Percentiles rank a stretch among this genome's conserved stretches.
Evolutionary conservation across 2,329 filamentous ascomycete species (phyloP).

Genomic region (Sporothrix brasiliensis): DNA sequence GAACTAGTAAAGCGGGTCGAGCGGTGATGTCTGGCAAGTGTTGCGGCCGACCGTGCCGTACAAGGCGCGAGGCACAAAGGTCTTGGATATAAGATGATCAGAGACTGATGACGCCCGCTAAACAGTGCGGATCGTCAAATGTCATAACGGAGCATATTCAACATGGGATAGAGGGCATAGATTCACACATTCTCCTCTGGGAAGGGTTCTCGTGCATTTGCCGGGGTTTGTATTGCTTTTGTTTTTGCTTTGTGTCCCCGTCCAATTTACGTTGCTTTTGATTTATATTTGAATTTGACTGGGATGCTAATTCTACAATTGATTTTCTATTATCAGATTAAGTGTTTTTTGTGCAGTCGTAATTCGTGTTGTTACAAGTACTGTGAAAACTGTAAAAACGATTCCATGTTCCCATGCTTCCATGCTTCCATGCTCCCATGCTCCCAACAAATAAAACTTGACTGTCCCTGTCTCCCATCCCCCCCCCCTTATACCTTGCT

Average conservation of each 20-base stretch:
- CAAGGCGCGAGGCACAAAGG: not conserved
- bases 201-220: conserved; percentile 18
- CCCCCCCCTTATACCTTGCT: conserved; percentile 62
- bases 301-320: conserved; percentile 15
- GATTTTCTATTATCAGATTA: conserved; percentile 10
- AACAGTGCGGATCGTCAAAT: not conserved
- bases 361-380: conserved; percentile 6
- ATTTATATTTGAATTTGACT: not conserved
- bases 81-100: not conserved
- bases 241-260: not conserved
- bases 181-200: conserved; percentile 24
- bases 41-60: not conserved
- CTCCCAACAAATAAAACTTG: not conserved
- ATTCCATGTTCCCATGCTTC: not conserved
- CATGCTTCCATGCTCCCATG: not conserved
- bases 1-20: conserved; percentile 35
- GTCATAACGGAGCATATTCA: conserved; percentile 25
- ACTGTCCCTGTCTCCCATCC: conserved; percentile 7
- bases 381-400: not conserved
- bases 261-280: not conserved
- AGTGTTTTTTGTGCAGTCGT: not conserved
- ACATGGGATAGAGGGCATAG: conserved; percentile 18
- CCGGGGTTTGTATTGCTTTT: conserved; percentile 16
- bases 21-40: not conserved
- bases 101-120: not conserved